Base-by-base conservation (phyloP, 495 filamentous ascomycete genomes). In the Penicillium maclennaniae region DNA sequence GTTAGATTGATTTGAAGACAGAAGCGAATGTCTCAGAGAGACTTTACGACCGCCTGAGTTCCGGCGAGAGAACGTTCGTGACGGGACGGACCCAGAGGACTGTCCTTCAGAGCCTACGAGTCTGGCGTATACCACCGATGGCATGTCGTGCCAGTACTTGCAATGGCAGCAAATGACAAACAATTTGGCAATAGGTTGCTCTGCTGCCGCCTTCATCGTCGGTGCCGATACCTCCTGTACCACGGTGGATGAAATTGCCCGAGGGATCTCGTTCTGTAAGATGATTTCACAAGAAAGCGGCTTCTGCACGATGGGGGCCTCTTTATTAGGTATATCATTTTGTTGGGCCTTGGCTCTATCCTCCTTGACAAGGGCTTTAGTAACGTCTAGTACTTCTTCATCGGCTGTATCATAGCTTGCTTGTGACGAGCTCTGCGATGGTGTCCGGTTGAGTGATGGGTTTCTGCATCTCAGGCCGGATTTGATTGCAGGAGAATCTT, bases 161-260 rank as follows among this genome's bases (percentile, higher is more conserved):
- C 88, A 92, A 48, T 76, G 80, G 65, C 88, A 92, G 65, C 88
- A 92, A 50, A 91, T 84, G 6, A 91, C 87, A 53, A 92, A 83
- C 52, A 90, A 74, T 68, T 91, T 92, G 31, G 82, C 84, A 40
- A 91, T 66, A 0, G 83, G 77, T 40, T 79, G 78, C 25, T 70
- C 71, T 16, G 61, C 48, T 6, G 44, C 53, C 12, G 21, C 21
- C 51, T 61, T 70, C 1, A 43, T n/a, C 14, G 56, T 62, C 42
- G 62, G 58, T 2, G 43, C n/a, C 31, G 56, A 27, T 31, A 43
- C 60, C 20, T 28, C 41, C 14, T 51, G 42, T 10, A 58, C 34
- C 10, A 55, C 51, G 42, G 31, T 47, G 9, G 56, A 15, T 0
- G 59, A 28, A 0, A 45, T 50, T 17, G 34, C 43, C 16, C 38